A percentile compares a stretch with the other conserved stretches of the same genome.
Conservation (phyloP, 2,329 filamentous ascomycete species). For the Penicillium glabrum region DNA sequence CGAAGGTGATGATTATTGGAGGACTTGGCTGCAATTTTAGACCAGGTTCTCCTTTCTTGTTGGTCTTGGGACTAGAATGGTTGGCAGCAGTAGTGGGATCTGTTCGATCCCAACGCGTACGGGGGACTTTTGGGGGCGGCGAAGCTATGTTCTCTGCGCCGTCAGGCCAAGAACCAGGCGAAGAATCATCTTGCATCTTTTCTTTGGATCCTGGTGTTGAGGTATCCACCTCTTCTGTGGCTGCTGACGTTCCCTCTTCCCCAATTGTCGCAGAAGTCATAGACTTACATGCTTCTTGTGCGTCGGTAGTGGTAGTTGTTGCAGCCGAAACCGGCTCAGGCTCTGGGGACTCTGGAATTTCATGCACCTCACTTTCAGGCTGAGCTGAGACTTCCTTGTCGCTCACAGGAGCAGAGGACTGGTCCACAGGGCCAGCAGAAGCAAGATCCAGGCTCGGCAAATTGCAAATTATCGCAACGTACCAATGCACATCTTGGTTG, state of each 20-base stretch:
- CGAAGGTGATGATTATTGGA: conserved; percentile 78
- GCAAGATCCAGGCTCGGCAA: conserved; percentile 58
- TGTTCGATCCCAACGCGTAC: neutral
- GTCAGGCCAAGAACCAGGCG: conserved; percentile 29
- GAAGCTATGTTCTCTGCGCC: conserved; percentile 29
- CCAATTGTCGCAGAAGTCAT: neutral
- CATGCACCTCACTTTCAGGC: conserved; percentile 20
- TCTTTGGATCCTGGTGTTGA: neutral
- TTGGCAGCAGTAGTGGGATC: neutral
- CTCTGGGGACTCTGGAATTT: conserved; percentile 27
- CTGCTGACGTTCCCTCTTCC: neutral
- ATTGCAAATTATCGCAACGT: conserved; percentile 92
- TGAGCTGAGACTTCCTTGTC: conserved; percentile 11
- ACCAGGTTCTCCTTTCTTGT: conserved; percentile 30
- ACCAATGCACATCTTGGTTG: conserved; percentile 88
- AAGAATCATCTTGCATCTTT: neutral
- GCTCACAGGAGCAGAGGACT: neutral
- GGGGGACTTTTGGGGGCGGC: neutral
- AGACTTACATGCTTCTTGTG: neutral
- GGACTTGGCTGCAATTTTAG: conserved; percentile 52
- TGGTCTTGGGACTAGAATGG: conserved; percentile 12
- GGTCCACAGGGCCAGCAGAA: neutral
- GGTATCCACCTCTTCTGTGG: neutral
- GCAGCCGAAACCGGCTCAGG: neutral
- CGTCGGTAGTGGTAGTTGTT: neutral